These are phyloP conservation scores for Xerocomellus amylosporus DNA, from an alignment of 768 basidiomycete genomes.

Conservation along the genomic window DNA sequence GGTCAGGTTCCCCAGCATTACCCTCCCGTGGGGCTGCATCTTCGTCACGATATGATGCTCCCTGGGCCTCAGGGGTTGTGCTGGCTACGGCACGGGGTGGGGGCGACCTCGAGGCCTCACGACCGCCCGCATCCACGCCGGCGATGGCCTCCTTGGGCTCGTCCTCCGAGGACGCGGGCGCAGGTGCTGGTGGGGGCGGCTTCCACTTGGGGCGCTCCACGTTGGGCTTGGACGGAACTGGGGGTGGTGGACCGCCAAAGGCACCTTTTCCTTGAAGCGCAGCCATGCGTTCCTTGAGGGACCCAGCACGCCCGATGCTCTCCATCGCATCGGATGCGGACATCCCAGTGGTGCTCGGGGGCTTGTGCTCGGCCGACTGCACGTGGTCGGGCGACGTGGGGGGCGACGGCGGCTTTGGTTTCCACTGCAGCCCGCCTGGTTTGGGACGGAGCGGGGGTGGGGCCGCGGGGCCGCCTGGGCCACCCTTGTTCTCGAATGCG, in stretches of 20 bases:
- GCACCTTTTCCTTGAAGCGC: conserved; percentile 82
- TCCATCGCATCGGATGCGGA: conserved; percentile 85
- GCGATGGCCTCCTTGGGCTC: conserved; percentile 37
- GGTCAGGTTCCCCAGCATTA: conserved; percentile 38
- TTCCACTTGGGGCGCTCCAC: conserved; percentile 85
- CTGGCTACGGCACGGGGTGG: conserved; percentile 27
- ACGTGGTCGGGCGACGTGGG: conserved; percentile 31
- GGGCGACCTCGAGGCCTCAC: conserved; percentile 34
- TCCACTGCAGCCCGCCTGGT: conserved; percentile 68
- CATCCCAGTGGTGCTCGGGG: conserved; percentile 46
- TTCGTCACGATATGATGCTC: conserved; percentile 25
- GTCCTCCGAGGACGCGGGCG: conserved; percentile 38
- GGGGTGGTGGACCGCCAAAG: conserved; percentile 59
- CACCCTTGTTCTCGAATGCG: conserved; percentile 71
- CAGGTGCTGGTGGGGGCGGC: conserved; percentile 57
- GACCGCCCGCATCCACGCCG: conserved; percentile 17
- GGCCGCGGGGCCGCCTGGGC: conserved; percentile 30
- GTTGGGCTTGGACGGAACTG: conserved; percentile 45
- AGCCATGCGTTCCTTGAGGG: conserved; percentile 93
- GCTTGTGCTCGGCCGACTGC: conserved; percentile 24
- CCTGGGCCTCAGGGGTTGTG: conserved; percentile 16
- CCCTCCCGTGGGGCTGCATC: conserved; percentile 24
- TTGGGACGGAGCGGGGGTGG: conserved; percentile 47
- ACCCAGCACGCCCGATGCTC: conserved; percentile 75
- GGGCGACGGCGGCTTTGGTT: conserved; percentile 56